These are phyloP conservation scores for Eucalyptus viminalis DNA, from an alignment of 345 rosid species.

Conservation along the genomic window DNA sequence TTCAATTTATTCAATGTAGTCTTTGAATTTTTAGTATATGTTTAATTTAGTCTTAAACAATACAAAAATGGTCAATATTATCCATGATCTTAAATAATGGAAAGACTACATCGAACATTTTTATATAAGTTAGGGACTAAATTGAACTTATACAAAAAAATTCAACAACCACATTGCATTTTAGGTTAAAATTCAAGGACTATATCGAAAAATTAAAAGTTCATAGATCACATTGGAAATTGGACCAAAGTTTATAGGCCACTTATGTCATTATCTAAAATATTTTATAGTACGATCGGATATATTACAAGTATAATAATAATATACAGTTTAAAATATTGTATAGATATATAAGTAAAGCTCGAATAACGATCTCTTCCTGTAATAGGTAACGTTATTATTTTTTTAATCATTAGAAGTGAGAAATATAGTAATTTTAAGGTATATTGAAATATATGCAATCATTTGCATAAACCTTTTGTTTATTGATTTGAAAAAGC, in stretches of 20 bases:
- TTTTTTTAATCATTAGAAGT: background rate
- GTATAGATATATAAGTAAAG: background rate
- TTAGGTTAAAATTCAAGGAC: background rate
- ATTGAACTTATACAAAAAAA: background rate
- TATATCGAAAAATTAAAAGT: too few species aligned
- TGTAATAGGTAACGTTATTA: background rate
- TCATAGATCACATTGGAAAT: background rate
- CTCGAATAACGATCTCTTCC: background rate
- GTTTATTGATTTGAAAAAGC: background rate
- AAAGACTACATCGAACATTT: too few species aligned
- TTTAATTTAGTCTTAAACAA: too few species aligned
- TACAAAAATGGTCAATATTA: background rate
- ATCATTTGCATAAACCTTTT: background rate
- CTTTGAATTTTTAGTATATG: background rate
- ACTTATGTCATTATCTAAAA: too few species aligned
- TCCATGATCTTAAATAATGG: background rate
- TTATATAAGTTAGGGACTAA: background rate
- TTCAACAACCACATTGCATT: background rate
- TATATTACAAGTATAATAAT: background rate
- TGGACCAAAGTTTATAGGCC: background rate
- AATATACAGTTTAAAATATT: background rate
- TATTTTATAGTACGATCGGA: background rate
- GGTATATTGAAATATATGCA: background rate
- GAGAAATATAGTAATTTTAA: background rate
- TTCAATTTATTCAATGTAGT: background rate